Conservation (phyloP, 2,329 filamentous ascomycete genomes). For the Aspergillus transmontanensis region DNA sequence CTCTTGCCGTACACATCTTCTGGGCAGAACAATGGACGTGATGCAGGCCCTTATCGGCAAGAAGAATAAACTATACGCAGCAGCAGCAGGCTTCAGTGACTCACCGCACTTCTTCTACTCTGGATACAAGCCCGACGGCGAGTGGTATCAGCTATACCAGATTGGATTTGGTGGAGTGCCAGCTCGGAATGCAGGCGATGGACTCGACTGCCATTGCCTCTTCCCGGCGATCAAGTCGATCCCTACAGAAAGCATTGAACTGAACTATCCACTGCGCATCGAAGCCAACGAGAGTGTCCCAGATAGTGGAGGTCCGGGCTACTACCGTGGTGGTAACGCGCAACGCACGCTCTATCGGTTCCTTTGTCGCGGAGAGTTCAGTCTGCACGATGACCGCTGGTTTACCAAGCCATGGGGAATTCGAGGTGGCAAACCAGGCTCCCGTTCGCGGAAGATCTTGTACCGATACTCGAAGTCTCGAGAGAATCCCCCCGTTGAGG, state of each 20-base stretch:
- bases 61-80: conserved; percentile 49
- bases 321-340: conserved; percentile 52
- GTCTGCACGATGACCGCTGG: conserved; percentile 53
- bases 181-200: conserved; percentile 51
- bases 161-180: conserved; percentile 56
- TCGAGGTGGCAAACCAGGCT: conserved; percentile 50
- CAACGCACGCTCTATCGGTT: conserved; percentile 53
- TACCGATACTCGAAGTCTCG: conserved; percentile 45
- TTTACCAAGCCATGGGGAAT: conserved; percentile 55
- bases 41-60: conserved; percentile 55
- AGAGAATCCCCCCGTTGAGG: conserved; percentile 31
- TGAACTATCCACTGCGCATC: conserved; percentile 52
- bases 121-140: conserved; percentile 51
- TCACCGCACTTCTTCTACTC: conserved; percentile 56
- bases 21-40: conserved; percentile 53
- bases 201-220: conserved; percentile 54
- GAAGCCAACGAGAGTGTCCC: conserved; percentile 52
- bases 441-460: conserved; percentile 46
- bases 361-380: conserved; percentile 49
- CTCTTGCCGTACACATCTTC: conserved; percentile 51
- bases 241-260: conserved; percentile 52
- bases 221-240: conserved; percentile 56
- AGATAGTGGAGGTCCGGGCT: conserved; percentile 53
- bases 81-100: conserved; percentile 55
- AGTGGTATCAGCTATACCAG: conserved; percentile 54